Evolutionary conservation across 805 yeast genomes (phyloP), one percentile per base, ranked within the genome.

Genomic region (Komagataella pseudopastoris): DNA sequence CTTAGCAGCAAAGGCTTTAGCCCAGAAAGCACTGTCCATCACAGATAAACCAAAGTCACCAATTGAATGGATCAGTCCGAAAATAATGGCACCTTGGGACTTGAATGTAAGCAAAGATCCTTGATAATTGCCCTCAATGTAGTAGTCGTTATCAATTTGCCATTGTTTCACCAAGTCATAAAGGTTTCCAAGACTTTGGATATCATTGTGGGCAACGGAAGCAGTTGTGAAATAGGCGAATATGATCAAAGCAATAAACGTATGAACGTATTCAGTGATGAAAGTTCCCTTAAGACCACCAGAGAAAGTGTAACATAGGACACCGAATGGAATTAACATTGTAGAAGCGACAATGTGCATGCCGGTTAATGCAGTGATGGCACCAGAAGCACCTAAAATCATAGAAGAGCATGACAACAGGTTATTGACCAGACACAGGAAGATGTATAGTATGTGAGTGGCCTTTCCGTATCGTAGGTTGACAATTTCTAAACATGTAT

Each of bases 21-120:
- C 73, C 71, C 72, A 69, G 51, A 67, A 70, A 2, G 71, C 65
- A 23, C 67, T 60, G 55, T 70, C 74, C 63, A 67, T 63, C 17
- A 70, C 64, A 2, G 71, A 64, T 22, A 67, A 56, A 6, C 71
- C 72, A 49, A 68, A 62, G 52, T 67, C 69, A 48, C 74, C 72
- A 36, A 61, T 54, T 5, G 68, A 59, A 45, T 64, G 63, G 47
- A 66, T 66, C 46, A 69, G 58, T 1, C 71, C 71, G 54, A 68
- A 68, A 49, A 63, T 58, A 23, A 66, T 57, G 24, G 67, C 67
- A 7, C 67, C 67, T 51, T 64, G 60, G 36, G 70, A 65, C 48
- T 63, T 64, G n/a, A 68, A 67, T 12, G 72, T 68, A n/a, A 68
- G 53, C 45, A 60, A 60, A 16, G 70, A 64, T 3, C 71, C 71